Conservation (phyloP, 2,329 filamentous ascomycete genomes). For the Hawksworthiomyces lignivorus region DNA sequence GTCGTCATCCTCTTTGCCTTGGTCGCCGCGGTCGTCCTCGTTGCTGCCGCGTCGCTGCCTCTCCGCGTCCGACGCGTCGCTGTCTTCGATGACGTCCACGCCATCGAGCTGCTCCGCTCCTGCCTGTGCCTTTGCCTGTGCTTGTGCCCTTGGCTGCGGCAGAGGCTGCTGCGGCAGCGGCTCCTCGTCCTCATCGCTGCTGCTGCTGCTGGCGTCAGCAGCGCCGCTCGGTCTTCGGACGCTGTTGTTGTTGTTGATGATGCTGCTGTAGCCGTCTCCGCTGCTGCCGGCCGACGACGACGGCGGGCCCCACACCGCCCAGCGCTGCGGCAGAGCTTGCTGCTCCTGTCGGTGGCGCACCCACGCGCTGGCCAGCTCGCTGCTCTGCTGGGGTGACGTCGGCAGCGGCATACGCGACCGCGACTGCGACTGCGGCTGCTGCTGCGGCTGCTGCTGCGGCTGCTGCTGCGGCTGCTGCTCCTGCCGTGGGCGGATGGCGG, state of each 20-base stretch:
- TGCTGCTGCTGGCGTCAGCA: background rate
- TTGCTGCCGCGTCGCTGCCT: background rate
- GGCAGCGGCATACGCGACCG: conserved; percentile 6
- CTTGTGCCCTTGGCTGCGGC: too few relatives aligned
- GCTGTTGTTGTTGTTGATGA: background rate
- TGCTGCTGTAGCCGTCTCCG: background rate
- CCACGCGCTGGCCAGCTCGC: conserved; percentile 3
- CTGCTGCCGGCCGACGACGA: conserved; percentile 1
- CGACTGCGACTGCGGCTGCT: too few relatives aligned
- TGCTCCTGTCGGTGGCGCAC: conserved; percentile 9
- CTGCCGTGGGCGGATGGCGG: conserved; percentile 14
- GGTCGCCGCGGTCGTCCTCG: background rate
- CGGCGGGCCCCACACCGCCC: conserved; percentile 3
- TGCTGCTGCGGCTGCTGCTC: conserved; percentile 13
- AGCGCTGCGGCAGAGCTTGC: conserved; percentile 2
- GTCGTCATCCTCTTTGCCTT: background rate
- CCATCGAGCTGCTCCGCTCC: conserved; percentile 6
- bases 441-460: background rate
- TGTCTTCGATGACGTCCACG: conserved; percentile 9
- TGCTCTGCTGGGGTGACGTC: conserved; percentile 16
- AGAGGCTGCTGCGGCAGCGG: conserved; percentile 8
- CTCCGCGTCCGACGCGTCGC: conserved; percentile 15
- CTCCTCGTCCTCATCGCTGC: background rate
- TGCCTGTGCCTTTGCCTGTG: too few relatives aligned
- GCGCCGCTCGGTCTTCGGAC: background rate